Evolutionary conservation across 2,329 filamentous ascomycete species (phyloP), one percentile per base, ranked within the genome.

Genomic region (Alternaria incomplexa): DNA sequence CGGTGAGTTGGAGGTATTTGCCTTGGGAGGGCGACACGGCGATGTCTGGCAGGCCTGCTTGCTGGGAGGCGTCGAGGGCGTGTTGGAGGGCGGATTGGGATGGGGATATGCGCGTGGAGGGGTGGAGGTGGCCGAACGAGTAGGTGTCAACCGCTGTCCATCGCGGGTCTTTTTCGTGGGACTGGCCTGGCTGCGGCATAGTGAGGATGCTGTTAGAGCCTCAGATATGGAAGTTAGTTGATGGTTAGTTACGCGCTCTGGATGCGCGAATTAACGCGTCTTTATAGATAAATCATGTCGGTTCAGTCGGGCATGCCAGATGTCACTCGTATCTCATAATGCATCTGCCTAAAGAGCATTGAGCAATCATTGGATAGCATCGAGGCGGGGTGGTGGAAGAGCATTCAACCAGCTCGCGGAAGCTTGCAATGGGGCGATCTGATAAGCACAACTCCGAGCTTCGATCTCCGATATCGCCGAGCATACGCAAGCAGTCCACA

Each of bases 91-190:
- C 69, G 28, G 66, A 72, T 65, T 60, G 68, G 56, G 75, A 73
- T 12, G 74, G 74, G 32, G 51, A 65, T 62, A 64, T 69, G 26
- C 65, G 60, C 15, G 67, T 46, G 8, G 66, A 52, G n/a, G 75
- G 69, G 57, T 81, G 75, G 13, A 82, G 73, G 54, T 81, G 78
- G 0, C 69, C 61, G 61, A 75, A 65, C 17, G 73, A 71, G 66
- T 80, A 82, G 8, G 65, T 52, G 63, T 82, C 80, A n/a, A 81
- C 79, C 6, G 79, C 78, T 6, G 73, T 73, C 80, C 81, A 82
- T 66, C 78, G 76, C 1, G 65, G 52, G 54, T 81, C 76, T 51
- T 69, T 66, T 52, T 80, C 76, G 40, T 69, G 56, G 23, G 65
- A 59, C 56, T 68, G 65, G 12, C 66, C 62, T 65, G 52, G 44